Base-by-base conservation (phyloP, 257 asterid species). In the Solanum rostratum region DNA sequence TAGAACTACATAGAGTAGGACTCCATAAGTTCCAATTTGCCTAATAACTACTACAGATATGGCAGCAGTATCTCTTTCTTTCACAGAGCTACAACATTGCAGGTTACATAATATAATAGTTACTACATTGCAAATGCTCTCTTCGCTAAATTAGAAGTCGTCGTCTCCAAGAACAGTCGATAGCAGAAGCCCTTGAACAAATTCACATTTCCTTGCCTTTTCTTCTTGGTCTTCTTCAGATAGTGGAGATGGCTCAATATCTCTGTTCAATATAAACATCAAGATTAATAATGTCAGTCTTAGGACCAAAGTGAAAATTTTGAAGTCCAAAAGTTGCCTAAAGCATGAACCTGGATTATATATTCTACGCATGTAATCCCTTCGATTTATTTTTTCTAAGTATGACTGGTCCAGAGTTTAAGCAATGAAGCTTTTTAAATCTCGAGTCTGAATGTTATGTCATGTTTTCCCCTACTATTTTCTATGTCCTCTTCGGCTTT, bases 201-300 rank as follows among this genome's bases (percentile, higher is more conserved):
- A 95, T 65, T 89, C 90, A 39, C 98, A 88, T 88, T 88, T 92
- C 83, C 49, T 84, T 55, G 90, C 90, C 91, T 89, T 91, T 92
- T 93, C 99, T 91, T 90, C 93, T 71, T 92, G 88, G 84, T 95
- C 98, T 85, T 92, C 86, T 15, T 89, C 93, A 0, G 99, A 92
- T 74, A 93, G 85, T 5, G 83, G 87, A 50, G 89, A 39, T 70
- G 80, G 88, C 27, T 87, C 86, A 16, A 16, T 73, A 3, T 80
- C 85, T 84, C 97, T 92, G 90, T 13, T 45, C 76, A 46, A 46
- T 3, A 65, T 0, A 4, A 33, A 45, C 57, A 65, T 0, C 3
- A 16, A 83, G 46, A 33, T 82, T 27, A 65, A 37, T 24, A 27
- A 65, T 82, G 33, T 59, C 76, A 41, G 24, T n/a, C 6, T 57